Percentiles rank a stretch among this genome's conserved stretches.
Evolutionary conservation across 2,329 filamentous ascomycete species (phyloP).

Genomic region (Teratosphaeria pseudoeucalypti): DNA sequence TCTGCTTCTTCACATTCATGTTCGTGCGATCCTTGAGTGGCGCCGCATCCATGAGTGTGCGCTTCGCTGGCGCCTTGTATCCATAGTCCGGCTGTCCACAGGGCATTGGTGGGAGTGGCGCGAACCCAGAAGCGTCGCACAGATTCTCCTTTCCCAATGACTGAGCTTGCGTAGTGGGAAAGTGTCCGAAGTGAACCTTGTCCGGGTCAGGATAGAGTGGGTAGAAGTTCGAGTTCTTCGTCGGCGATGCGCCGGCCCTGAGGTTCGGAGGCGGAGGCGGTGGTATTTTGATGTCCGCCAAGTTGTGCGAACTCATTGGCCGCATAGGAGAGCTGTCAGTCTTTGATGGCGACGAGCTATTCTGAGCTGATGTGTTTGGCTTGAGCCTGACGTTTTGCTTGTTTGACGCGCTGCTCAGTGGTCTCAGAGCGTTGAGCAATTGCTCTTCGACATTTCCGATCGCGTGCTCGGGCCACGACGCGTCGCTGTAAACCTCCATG

Average conservation of each 20-base stretch:
- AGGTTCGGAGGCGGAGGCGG: constrained; percentile 48
- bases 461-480: constrained; percentile 23
- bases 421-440: constrained; percentile 36
- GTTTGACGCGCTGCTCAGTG: constrained; percentile 36
- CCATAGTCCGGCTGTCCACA: constrained; percentile 36
- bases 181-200: constrained; percentile 2
- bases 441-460: constrained; percentile 43
- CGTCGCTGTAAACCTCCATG: constrained; percentile 30
- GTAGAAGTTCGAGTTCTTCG: constrained; percentile 37
- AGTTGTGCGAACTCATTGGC: constrained; percentile 50
- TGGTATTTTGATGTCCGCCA: constrained; percentile 58
- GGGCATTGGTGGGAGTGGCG: constrained; percentile 28
- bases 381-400: constrained; percentile 58
- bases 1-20: constrained; percentile 57
- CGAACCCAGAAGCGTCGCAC: constrained; percentile 21
- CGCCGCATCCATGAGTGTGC: constrained; percentile 56
- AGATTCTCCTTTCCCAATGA: constrained; percentile 8
- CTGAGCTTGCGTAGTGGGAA: constrained; percentile 1
- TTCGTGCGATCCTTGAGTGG: constrained; percentile 55
- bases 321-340: constrained; percentile 49
- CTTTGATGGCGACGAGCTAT: constrained; percentile 61
- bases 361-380: constrained; percentile 44
- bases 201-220: neutral
- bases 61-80: constrained; percentile 40
- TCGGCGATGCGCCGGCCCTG: constrained; percentile 57